phyloP scores from a whole-genome alignment of 2,329 filamentous ascomycete species.

The Fusarium neocosmosporiellum region DNA sequence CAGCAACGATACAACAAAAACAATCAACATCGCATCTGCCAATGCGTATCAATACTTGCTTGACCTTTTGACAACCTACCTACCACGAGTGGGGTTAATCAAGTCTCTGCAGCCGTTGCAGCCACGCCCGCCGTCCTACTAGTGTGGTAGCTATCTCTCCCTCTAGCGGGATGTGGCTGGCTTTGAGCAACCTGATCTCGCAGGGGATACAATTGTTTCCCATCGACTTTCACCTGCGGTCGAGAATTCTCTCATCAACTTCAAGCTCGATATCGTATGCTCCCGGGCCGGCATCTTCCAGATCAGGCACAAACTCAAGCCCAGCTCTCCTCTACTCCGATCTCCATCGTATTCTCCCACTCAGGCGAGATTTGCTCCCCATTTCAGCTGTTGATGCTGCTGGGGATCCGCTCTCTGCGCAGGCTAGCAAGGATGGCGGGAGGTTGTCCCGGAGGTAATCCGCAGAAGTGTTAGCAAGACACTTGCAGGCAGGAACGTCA shows the following conservation, averaged over 20 bases:
- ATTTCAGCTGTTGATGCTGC: constrained; percentile 33
- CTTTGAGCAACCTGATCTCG: background rate
- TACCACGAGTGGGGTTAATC: constrained; percentile 15
- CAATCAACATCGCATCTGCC: constrained; percentile 10
- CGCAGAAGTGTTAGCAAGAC: constrained; percentile 20
- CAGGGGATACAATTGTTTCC: background rate
- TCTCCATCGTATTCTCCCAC: constrained; percentile 36
- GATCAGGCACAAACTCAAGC: constrained; percentile 20
- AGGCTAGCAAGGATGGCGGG: constrained; percentile 36
- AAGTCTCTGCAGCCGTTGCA: constrained; percentile 20
- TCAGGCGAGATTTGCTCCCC: constrained; percentile 41
- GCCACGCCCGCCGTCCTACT: constrained; percentile 7
- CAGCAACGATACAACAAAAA: constrained; percentile 15
- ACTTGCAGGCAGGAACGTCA: background rate
- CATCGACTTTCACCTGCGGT: background rate
- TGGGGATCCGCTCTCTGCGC: constrained; percentile 28
- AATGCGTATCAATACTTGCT: background rate
- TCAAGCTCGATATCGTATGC: background rate
- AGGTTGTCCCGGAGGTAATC: constrained; percentile 22
- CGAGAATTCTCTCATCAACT: background rate
- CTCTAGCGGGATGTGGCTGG: background rate
- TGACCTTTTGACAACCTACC: constrained; percentile 18
- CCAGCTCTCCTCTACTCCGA: constrained; percentile 19
- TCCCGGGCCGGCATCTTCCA: constrained; percentile 12
- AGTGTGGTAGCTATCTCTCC: constrained; percentile 7